Percentiles rank a stretch among this genome's conserved stretches.
These are phyloP conservation scores for Anthracocystis setariae DNA, from an alignment of 1,284 basidiomycete genomes.

Conservation along the genomic window DNA sequence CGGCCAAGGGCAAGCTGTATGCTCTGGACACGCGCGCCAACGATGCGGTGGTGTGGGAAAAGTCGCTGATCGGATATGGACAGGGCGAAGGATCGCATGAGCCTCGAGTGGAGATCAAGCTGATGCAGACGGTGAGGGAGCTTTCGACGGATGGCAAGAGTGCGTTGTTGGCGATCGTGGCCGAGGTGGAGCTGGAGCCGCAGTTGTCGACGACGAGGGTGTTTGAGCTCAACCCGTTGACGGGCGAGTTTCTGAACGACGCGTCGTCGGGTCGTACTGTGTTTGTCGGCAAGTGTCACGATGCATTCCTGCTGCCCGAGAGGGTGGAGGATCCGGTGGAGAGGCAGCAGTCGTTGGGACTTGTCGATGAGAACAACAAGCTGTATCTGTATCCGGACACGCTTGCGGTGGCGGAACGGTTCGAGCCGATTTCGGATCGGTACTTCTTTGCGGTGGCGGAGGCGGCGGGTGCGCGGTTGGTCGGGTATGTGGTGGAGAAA, in stretches of 20 bases:
- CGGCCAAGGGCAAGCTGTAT: constrained; percentile 79
- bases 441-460: constrained; percentile 44
- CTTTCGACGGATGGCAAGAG: constrained; percentile 51
- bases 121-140: constrained; percentile 55
- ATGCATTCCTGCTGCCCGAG: constrained; percentile 52
- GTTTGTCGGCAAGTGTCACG: constrained; percentile 48
- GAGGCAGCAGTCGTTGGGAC: constrained; percentile 71
- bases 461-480: constrained; percentile 16
- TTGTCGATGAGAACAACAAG: constrained; percentile 73
- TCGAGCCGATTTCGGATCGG: constrained; percentile 33
- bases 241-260: constrained; percentile 55
- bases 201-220: constrained; percentile 53
- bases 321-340: constrained; percentile 45
- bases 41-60: constrained; percentile 60
- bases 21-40: constrained; percentile 81
- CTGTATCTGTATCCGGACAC: constrained; percentile 53
- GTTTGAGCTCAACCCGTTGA: constrained; percentile 63
- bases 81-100: constrained; percentile 56
- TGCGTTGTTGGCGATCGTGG: constrained; percentile 58
- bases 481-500: constrained; percentile 41
- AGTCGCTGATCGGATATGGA: constrained; percentile 63
- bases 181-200: constrained; percentile 49
- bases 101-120: constrained; percentile 54
- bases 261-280: constrained; percentile 41
- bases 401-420: constrained; percentile 38